These are phyloP conservation scores for Colletotrichum horii DNA, from an alignment of 2,329 filamentous ascomycete species.

Conservation along the genomic window DNA sequence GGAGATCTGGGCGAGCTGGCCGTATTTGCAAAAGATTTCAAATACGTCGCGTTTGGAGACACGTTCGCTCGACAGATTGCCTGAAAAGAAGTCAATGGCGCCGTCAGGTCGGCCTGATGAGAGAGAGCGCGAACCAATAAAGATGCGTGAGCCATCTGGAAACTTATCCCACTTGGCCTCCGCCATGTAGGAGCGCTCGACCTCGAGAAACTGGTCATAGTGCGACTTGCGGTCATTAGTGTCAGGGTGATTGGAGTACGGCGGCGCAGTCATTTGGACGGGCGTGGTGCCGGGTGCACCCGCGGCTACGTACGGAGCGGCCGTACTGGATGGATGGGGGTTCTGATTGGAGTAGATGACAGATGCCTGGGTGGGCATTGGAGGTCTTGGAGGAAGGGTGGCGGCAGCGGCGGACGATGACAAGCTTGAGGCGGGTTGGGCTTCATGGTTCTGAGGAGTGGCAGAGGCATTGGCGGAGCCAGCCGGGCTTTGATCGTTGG, in stretches of 20 bases:
- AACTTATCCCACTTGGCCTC: conserved; percentile 85
- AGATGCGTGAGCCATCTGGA: conserved; percentile 76
- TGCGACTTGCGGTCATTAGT: conserved; percentile 60
- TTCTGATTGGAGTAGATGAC: conserved; percentile 40
- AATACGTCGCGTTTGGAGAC: conserved; percentile 95
- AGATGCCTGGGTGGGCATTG: conserved; percentile 41
- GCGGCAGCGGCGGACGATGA: conserved; percentile 39
- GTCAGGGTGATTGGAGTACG: conserved; percentile 39
- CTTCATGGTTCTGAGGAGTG: conserved; percentile 8
- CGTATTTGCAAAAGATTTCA: conserved; percentile 85
- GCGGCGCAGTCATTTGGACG: conserved; percentile 34
- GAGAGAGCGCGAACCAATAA: conserved; percentile 69
- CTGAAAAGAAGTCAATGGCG: conserved; percentile 45
- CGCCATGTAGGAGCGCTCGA: conserved; percentile 77
- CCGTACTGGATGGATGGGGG: conserved; percentile 26
- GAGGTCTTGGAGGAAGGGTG: conserved; percentile 54
- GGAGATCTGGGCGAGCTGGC: conserved; percentile 89
- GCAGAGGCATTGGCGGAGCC: neutral
- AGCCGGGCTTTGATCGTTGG: neutral
- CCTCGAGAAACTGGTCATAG: conserved; percentile 75
- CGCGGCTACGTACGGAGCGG: conserved; percentile 34
- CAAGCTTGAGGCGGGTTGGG: conserved; percentile 24
- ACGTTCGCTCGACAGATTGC: conserved; percentile 90
- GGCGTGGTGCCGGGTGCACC: conserved; percentile 33
- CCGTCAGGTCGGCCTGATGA: conserved; percentile 28